Percentiles rank a stretch among this genome's conserved stretches.
These are phyloP conservation scores for Osmozyma mogii DNA, from an alignment of 805 yeast genomes.

Conservation along the genomic window DNA sequence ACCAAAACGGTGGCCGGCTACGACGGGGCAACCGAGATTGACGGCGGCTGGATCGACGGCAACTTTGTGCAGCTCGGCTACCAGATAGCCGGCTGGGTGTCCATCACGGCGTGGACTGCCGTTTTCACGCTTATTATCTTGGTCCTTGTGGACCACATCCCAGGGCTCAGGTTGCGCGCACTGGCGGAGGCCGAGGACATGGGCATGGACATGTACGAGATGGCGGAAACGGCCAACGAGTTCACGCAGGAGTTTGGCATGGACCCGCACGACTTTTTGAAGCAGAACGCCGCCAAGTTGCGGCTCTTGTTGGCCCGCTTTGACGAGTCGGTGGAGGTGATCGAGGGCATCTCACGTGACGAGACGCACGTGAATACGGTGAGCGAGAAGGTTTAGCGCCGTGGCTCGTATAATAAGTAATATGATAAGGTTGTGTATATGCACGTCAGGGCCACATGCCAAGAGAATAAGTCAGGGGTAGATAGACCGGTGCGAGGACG, in stretches of 20 bases:
- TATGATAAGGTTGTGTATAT: too few relatives aligned
- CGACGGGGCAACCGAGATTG: constrained; percentile 36
- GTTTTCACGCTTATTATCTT: constrained; percentile 36
- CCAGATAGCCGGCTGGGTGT: constrained; percentile 37
- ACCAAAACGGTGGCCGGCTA: constrained; percentile 34
- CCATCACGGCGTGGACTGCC: constrained; percentile 38
- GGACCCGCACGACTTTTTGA: constrained; percentile 22
- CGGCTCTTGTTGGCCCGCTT: not conserved
- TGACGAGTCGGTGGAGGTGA: too few relatives aligned
- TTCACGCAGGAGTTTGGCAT: too few relatives aligned
- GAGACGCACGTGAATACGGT: too few relatives aligned
- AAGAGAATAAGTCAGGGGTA: too few relatives aligned
- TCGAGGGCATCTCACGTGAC: too few relatives aligned
- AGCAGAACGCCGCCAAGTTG: constrained; percentile 10
- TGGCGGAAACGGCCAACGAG: constrained; percentile 41
- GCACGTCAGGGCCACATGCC: too few relatives aligned
- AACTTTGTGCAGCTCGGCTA: constrained; percentile 39
- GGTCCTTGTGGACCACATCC: constrained; percentile 41
- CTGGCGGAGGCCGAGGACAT: constrained; percentile 38
- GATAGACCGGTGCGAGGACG: too few relatives aligned
- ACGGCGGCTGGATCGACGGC: constrained; percentile 41
- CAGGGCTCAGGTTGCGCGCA: constrained; percentile 41
- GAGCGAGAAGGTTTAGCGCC: too few relatives aligned
- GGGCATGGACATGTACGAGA: constrained; percentile 45
- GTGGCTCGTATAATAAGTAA: too few relatives aligned